Percentiles rank a stretch among this genome's conserved stretches.
phyloP scores from a whole-genome alignment of 352 stramenopile genomes.

The Phytophthora chlamydospora region DNA sequence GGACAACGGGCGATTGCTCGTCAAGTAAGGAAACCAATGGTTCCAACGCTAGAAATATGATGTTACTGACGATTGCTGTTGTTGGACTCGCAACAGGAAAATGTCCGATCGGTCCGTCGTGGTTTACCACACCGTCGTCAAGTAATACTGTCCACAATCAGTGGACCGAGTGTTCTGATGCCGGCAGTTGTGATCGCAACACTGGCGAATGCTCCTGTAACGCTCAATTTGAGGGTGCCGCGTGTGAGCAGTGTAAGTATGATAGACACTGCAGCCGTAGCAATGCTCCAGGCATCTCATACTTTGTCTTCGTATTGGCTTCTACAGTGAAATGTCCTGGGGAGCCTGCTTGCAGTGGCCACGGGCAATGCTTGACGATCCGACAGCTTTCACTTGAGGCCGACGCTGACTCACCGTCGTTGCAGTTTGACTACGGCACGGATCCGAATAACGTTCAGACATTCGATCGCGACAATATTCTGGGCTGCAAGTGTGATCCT shows the following conservation, averaged over 20 bases:
- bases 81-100: constrained; percentile 40
- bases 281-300: background rate
- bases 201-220: constrained; percentile 69
- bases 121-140: constrained; percentile 54
- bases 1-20: constrained; percentile 70
- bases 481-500: constrained; percentile 91
- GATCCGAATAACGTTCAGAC: constrained; percentile 73
- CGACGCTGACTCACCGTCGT: constrained; percentile 50
- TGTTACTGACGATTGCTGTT: constrained; percentile 1
- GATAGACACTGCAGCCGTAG: background rate
- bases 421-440: constrained; percentile 69
- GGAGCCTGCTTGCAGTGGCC: constrained; percentile 57
- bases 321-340: constrained; percentile 68
- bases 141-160: constrained; percentile 63
- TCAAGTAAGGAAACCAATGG: constrained; percentile 36
- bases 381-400: constrained; percentile 65
- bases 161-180: constrained; percentile 62
- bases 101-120: constrained; percentile 66
- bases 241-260: constrained; percentile 60
- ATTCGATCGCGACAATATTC: constrained; percentile 80
- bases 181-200: constrained; percentile 55
- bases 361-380: constrained; percentile 83
- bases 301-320: constrained; percentile 1
- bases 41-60: background rate
- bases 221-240: constrained; percentile 58